Evolutionary conservation across 2,329 filamentous ascomycete species (phyloP).

Genomic region (Phialocephala sp.): DNA sequence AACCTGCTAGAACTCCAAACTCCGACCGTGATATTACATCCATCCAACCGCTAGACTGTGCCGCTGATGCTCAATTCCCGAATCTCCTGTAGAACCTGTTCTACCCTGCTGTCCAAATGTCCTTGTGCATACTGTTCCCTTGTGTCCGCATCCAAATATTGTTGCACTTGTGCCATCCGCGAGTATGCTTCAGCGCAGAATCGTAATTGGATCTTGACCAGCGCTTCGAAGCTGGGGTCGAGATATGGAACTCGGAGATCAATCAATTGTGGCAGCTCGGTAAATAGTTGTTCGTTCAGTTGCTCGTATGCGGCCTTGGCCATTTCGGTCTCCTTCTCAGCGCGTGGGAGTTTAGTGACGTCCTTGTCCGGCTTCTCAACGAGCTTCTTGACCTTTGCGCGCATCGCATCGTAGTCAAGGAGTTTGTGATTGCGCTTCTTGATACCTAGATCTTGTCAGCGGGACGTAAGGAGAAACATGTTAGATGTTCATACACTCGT

Average conservation of each 20-base stretch:
- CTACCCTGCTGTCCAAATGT: slow-evolving; percentile 87
- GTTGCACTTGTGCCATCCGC: slow-evolving; percentile 98
- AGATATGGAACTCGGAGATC: slow-evolving; percentile 96
- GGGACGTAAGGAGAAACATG: neutral
- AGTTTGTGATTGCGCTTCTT: slow-evolving; percentile 99
- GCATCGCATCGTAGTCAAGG: slow-evolving; percentile 95
- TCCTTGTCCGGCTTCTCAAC: slow-evolving; percentile 99
- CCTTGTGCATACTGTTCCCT: slow-evolving; percentile 95
- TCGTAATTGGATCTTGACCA: slow-evolving; percentile 97
- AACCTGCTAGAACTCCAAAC: slow-evolving; percentile 31
- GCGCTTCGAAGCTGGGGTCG: slow-evolving; percentile 94
- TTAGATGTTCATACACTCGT: slow-evolving; percentile 72
- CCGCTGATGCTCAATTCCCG: slow-evolving; percentile 91
- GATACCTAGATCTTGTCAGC: slow-evolving; percentile 64
- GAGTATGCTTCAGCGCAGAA: slow-evolving; percentile 99
- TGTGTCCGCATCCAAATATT: slow-evolving; percentile 95
- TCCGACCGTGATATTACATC: slow-evolving; percentile 27
- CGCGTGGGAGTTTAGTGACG: slow-evolving; percentile 90
- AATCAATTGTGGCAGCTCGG: slow-evolving; percentile 92
- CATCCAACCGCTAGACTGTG: slow-evolving; percentile 55
- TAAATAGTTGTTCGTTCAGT: slow-evolving; percentile 93
- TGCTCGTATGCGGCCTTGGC: slow-evolving; percentile 93
- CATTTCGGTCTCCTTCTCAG: slow-evolving; percentile 96
- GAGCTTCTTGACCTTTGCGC: slow-evolving; percentile 94
- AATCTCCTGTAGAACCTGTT: slow-evolving; percentile 97